Evolutionary conservation across 495 filamentous ascomycete species (phyloP).

Genomic region (Tuber indicum): DNA sequence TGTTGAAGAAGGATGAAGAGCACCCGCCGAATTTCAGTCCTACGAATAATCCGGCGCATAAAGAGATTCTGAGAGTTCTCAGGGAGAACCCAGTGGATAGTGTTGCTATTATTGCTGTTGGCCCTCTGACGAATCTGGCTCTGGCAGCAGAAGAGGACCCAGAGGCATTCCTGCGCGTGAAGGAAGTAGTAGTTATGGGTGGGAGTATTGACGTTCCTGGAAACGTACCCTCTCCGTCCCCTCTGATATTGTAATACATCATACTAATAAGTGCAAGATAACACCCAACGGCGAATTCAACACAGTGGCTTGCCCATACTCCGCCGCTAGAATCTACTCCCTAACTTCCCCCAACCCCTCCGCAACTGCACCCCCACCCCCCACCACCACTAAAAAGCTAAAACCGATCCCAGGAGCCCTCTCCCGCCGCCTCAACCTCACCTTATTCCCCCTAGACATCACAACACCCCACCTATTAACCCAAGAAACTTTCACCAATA

Average conservation of each 20-base stretch:
- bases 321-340: constrained; percentile 81
- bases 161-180: constrained; percentile 76
- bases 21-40: constrained; percentile 52
- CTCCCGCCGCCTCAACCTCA: constrained; percentile 60
- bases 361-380: constrained; percentile 45
- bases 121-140: constrained; percentile 86
- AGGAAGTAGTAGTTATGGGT: constrained; percentile 95
- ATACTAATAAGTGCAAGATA: constrained; percentile 42
- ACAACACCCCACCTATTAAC: constrained; percentile 68
- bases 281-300: constrained; percentile 82
- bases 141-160: constrained; percentile 77
- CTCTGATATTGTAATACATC: constrained; percentile 5
- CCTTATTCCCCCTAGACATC: constrained; percentile 81
- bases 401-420: constrained; percentile 62
- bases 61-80: constrained; percentile 78
- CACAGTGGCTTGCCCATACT: constrained; percentile 70
- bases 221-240: constrained; percentile 50
- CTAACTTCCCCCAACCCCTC: constrained; percentile 72
- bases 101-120: constrained; percentile 81
- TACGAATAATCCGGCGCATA: constrained; percentile 62
- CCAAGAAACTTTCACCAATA: constrained; percentile 53
- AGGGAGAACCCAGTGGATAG: constrained; percentile 70
- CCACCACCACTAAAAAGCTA: constrained; percentile 46
- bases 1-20: constrained; percentile 42
- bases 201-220: constrained; percentile 72